These are phyloP conservation scores for Calocybe cyanea DNA, from an alignment of 768 basidiomycete species.

Conservation along the genomic window DNA sequence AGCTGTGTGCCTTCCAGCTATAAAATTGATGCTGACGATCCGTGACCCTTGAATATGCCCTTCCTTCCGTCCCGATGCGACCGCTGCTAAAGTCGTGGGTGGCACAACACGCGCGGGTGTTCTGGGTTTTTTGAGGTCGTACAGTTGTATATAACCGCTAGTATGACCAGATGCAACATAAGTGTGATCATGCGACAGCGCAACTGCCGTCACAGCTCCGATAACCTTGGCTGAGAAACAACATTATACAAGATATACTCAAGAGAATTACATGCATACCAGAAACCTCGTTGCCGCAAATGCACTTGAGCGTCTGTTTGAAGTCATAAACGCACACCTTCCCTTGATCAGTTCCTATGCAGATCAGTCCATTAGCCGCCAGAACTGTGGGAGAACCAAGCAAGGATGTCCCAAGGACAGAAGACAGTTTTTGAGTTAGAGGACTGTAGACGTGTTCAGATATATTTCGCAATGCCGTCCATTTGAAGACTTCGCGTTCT, in stretches of 20 bases:
- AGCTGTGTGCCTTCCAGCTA: constrained; percentile 90
- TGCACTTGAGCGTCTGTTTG: constrained; percentile 74
- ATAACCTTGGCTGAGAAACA: constrained; percentile 46
- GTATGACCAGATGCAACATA: constrained; percentile 87
- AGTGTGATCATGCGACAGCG: constrained; percentile 91
- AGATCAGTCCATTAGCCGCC: constrained; percentile 83
- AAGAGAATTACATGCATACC: constrained; percentile 37
- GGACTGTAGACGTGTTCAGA: constrained; percentile 54
- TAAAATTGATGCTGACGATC: constrained; percentile 80
- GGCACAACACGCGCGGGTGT: constrained; percentile 64
- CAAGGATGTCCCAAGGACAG: constrained; percentile 54
- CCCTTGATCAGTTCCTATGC: constrained; percentile 82
- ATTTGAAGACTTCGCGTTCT: constrained; percentile 65
- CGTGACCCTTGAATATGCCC: constrained; percentile 79
- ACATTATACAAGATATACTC: constrained; percentile 15
- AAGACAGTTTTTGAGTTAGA: constrained; percentile 54
- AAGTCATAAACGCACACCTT: constrained; percentile 85
- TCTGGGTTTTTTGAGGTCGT: constrained; percentile 69
- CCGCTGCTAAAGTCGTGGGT: constrained; percentile 64
- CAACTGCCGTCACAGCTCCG: constrained; percentile 84
- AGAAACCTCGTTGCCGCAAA: constrained; percentile 69
- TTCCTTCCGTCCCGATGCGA: constrained; percentile 77
- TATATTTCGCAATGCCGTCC: constrained; percentile 65
- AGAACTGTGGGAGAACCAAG: constrained; percentile 75
- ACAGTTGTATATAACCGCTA: constrained; percentile 82